Percentiles rank a stretch among this genome's conserved stretches.
Conservation (phyloP, 2,329 filamentous ascomycete genomes). For the Diplodia scrobiculata region DNA sequence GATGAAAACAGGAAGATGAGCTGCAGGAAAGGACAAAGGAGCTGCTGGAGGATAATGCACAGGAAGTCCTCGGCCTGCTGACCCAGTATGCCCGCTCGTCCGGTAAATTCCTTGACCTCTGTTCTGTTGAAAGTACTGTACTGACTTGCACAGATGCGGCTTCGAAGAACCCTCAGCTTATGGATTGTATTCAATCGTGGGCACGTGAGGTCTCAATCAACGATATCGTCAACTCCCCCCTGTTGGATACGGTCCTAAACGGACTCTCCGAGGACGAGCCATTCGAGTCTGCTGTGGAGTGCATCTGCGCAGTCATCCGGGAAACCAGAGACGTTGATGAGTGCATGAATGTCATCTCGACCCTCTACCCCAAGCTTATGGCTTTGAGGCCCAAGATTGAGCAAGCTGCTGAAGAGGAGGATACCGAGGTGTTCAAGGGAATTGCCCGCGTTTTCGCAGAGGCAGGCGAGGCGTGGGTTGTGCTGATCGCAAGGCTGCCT, state of each 20-base stretch:
- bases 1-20: constrained; percentile 80
- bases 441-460: constrained; percentile 89
- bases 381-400: constrained; percentile 74
- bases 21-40: constrained; percentile 81
- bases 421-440: constrained; percentile 81
- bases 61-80: constrained; percentile 81
- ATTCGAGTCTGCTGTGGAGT: constrained; percentile 87
- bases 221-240: constrained; percentile 79
- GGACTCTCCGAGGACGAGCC: constrained; percentile 75
- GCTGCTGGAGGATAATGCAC: constrained; percentile 85
- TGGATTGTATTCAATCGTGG: constrained; percentile 97
- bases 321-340: constrained; percentile 95
- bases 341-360: constrained; percentile 76
- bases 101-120: constrained; percentile 58
- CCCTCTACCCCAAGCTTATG: constrained; percentile 79
- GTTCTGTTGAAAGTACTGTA: neutral
- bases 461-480: constrained; percentile 90
- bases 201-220: constrained; percentile 85
- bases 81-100: constrained; percentile 91
- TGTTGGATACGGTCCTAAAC: constrained; percentile 78
- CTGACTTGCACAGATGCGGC: constrained; percentile 63
- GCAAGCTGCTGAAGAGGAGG: constrained; percentile 75
- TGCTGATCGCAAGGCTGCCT: constrained; percentile 84
- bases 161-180: constrained; percentile 81
- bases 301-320: constrained; percentile 84